Base-by-base conservation (phyloP, 1,139 yeast species). In the Citeromyces hawaiiensis region DNA sequence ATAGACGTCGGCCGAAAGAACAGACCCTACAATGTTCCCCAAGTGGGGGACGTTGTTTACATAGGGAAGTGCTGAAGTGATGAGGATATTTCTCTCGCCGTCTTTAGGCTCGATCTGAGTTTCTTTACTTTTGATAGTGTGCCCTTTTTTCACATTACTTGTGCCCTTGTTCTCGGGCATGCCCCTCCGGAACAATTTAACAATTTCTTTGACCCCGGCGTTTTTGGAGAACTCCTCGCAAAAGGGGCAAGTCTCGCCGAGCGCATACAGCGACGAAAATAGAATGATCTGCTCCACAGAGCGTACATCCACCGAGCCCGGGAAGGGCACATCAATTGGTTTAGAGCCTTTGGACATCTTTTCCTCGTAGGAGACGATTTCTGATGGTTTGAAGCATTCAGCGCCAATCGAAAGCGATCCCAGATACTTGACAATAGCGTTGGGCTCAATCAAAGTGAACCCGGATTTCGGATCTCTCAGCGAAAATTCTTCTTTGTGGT, bases 11-110 rank as follows among this genome's bases (percentile, higher is more conserved):
- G 98, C 98, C 44, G 91, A 77, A 47, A 91, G 70, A 30, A 91
- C 97, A 34, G 95, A 82, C 7, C 99, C 99, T 44, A 91, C 76
- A 51, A 91, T 87, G 63, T 91, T 91, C 54, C 99, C 99, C 59
- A 91, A 71, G 61, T 91, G 99, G 38, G 99, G 99, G 42, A 91
- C 98, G 55, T 91, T 91, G 64, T 91, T 91, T 43, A 91, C 98
- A 53, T 91, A 91, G 11, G 99, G 99, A 53, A 91, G 72, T 29
- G 99, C 97, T 18, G 97, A 88, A 2, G 98, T 88, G 54, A 91
- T 78, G 49, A 91, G 68, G 42, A 91, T 73, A 59, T 91, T 91
- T 55, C 83, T 72, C 61, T 83, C 83, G 40, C 72, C 72, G 15
- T 70, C 64, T 48, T 73, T 73, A 43, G 96, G 96, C 42, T 68